Conservation (phyloP, 169 alveolate species). For the Plasmodium vinckei region DNA sequence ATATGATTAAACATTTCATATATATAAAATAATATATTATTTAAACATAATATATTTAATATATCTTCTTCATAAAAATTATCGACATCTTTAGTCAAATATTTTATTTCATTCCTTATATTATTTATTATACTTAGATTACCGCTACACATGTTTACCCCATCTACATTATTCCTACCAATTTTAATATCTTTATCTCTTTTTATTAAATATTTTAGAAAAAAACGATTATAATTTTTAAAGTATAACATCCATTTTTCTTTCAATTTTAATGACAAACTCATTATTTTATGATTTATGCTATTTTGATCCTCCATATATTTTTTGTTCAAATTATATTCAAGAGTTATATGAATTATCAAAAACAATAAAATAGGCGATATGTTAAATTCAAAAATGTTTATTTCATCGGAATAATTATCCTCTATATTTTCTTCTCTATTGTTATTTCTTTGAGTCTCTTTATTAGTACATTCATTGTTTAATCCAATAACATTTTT, state of each 20-base stretch:
- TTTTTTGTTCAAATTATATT: conserved; percentile 37
- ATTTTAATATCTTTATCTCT: not conserved
- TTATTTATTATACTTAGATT: conserved; percentile 14
- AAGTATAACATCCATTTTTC: conserved; percentile 52
- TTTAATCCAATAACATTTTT: not conserved
- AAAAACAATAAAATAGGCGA: conserved; percentile 71
- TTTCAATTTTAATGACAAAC: conserved; percentile 24
- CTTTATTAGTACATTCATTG: not conserved
- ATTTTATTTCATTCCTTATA: conserved; percentile 45
- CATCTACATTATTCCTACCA: not conserved
- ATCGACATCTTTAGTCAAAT: conserved; percentile 31
- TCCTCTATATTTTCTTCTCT: not conserved
- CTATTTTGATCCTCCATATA: conserved; percentile 16
- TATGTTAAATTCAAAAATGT: conserved; percentile 58
- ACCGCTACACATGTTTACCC: not conserved
- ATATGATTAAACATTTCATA: conserved; percentile 51
- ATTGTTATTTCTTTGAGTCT: not conserved
- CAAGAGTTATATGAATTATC: conserved; percentile 48
- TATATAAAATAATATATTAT: conserved; percentile 71
- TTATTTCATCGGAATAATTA: not conserved
- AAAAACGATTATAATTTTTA: conserved; percentile 48
- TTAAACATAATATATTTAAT: conserved; percentile 40
- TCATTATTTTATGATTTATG: conserved; percentile 38
- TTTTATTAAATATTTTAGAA: conserved; percentile 24
- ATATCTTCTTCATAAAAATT: conserved; percentile 60